Conservation (phyloP, 1,284 basidiomycete species). For the Taiwanofungus camphoratus region DNA sequence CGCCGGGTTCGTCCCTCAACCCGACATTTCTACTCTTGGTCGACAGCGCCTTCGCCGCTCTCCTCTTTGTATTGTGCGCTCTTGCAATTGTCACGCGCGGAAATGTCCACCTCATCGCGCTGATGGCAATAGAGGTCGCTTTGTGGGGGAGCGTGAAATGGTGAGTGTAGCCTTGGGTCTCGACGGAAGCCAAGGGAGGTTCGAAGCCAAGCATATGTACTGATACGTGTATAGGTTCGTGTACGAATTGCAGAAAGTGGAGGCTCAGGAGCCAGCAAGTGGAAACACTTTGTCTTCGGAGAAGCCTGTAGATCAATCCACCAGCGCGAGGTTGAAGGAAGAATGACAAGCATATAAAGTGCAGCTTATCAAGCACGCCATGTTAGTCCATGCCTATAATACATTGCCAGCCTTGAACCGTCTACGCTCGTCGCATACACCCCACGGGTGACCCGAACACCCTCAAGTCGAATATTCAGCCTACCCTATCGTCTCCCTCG, state of each 20-base stretch:
- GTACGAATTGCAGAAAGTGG: constrained; percentile 29
- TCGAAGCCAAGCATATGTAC: neutral
- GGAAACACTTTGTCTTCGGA: no score
- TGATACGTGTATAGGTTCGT: constrained; percentile 29
- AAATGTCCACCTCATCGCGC: constrained; percentile 55
- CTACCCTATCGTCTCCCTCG: constrained; percentile 36
- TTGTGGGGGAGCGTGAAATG: constrained; percentile 79
- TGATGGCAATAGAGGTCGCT: constrained; percentile 57
- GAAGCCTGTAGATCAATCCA: constrained; percentile 7
- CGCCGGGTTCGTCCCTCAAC: constrained; percentile 67
- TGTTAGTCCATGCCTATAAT: no score
- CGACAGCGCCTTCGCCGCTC: constrained; percentile 50
- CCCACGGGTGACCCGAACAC: no score
- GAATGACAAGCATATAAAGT: constrained; percentile 17
- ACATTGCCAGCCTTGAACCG: no score
- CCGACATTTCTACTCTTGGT: constrained; percentile 61
- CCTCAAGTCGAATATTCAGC: no score
- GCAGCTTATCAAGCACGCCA: neutral
- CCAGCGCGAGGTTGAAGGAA: constrained; percentile 11
- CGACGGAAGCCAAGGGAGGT: neutral
- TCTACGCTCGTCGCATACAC: no score
- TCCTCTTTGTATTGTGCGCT: constrained; percentile 53
- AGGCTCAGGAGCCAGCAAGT: constrained; percentile 2
- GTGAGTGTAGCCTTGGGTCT: constrained; percentile 31
- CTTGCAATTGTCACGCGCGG: constrained; percentile 53